phyloP scores from a whole-genome alignment of 805 yeast genomes.

The Myxozyma vanderwaltii region DNA sequence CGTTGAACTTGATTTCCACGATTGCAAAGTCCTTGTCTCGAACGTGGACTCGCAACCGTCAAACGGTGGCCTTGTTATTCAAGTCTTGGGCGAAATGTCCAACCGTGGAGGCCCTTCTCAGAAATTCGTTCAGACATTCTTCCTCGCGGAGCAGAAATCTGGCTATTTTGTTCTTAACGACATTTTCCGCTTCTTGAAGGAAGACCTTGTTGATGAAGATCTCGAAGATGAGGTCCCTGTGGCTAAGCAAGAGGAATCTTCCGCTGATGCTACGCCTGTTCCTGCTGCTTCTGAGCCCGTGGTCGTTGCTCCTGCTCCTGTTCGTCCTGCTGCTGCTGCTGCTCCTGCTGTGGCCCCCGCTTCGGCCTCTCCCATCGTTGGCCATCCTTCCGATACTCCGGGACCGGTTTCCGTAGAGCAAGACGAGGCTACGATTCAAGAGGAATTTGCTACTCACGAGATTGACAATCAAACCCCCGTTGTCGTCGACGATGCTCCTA shows the following conservation, averaged over 20 bases:
- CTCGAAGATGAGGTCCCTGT: conserved; percentile 13
- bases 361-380: conserved; percentile 10
- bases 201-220: conserved; percentile 38
- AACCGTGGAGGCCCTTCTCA: conserved; percentile 40
- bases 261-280: conserved; percentile 1
- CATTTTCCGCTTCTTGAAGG: conserved; percentile 44
- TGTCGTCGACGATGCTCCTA: conserved; percentile 8
- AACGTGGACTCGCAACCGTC: conserved; percentile 45
- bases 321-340: background rate
- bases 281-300: background rate
- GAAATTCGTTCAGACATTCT: conserved; percentile 48
- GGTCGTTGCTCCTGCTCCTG: conserved; percentile 15
- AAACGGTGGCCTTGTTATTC: conserved; percentile 43
- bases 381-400: conserved; percentile 15
- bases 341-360: conserved; percentile 10
- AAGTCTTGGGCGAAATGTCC: conserved; percentile 48
- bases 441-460: conserved; percentile 85
- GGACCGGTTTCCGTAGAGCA: conserved; percentile 68
- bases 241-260: conserved; percentile 3
- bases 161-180: conserved; percentile 46
- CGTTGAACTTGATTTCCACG: conserved; percentile 39
- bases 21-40: conserved; percentile 44
- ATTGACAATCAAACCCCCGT: conserved; percentile 42
- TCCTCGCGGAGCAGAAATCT: conserved; percentile 41
- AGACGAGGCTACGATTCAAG: conserved; percentile 87